phyloP scores from a whole-genome alignment of 768 basidiomycete genomes.

The Boletus tylopilopsis region DNA sequence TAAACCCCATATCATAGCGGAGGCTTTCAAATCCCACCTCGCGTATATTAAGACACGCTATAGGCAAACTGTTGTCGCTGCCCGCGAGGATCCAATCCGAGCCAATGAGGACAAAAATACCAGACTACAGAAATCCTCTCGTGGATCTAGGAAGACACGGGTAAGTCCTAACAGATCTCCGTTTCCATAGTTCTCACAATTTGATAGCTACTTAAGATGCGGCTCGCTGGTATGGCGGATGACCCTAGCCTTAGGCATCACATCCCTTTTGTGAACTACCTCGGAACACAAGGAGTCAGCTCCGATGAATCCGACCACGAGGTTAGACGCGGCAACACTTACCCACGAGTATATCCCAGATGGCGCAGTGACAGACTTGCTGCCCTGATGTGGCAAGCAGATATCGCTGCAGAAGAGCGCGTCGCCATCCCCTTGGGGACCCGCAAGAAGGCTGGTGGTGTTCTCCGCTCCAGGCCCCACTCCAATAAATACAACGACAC shows the following conservation, averaged over 20 bases:
- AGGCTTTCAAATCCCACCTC: background rate
- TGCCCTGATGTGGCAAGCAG: background rate
- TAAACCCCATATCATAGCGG: background rate
- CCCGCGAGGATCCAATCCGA: background rate
- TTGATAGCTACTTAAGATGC: background rate
- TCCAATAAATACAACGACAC: too few species aligned
- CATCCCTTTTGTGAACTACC: background rate
- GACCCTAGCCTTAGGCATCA: background rate
- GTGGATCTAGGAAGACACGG: background rate
- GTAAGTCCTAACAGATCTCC: background rate
- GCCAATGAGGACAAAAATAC: background rate
- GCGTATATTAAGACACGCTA: background rate
- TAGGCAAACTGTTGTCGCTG: background rate
- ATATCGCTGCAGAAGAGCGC: accelerated
- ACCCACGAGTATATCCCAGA: background rate
- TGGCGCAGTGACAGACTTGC: background rate
- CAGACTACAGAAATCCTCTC: background rate
- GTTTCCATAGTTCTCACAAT: background rate
- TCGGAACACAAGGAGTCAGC: background rate
- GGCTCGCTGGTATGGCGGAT: background rate
- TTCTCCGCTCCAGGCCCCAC: too few species aligned
- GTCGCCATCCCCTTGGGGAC: too few species aligned
- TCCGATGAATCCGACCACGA: background rate
- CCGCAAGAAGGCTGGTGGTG: too few species aligned
- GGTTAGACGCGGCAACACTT: background rate